phyloP scores from a whole-genome alignment of 768 basidiomycete genomes.

The Amanita polypyramis region DNA sequence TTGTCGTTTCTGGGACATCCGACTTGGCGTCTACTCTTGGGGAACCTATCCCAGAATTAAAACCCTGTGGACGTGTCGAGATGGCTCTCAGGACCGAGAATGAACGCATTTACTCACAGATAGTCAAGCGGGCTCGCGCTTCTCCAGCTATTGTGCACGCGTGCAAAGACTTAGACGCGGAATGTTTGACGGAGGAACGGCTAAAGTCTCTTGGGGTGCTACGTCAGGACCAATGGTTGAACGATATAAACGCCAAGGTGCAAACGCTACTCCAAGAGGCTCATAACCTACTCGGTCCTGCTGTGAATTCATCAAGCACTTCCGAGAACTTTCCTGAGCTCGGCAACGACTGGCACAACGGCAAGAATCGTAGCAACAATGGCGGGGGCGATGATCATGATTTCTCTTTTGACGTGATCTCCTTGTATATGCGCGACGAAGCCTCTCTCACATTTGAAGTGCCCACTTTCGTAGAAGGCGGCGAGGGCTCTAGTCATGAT shows the following conservation, averaged over 20 bases:
- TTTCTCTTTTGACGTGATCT: not conserved
- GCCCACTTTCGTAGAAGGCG: not conserved
- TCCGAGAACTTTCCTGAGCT: not conserved
- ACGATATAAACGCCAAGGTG: slow-evolving; percentile 4
- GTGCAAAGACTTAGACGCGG: not conserved
- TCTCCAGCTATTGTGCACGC: not conserved
- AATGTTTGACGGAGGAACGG: not conserved
- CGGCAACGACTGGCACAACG: not conserved
- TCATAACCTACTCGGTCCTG: not conserved
- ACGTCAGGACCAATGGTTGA: not conserved
- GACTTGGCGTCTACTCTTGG: not conserved
- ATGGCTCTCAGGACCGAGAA: not conserved
- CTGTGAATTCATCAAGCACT: not conserved
- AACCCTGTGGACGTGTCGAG: not conserved
- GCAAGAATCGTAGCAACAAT: not conserved
- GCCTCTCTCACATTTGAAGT: not conserved
- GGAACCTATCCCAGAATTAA: not conserved
- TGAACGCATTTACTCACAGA: not conserved
- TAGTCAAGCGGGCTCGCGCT: not conserved
- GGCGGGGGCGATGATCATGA: not conserved
- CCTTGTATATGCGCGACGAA: not conserved
- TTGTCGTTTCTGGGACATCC: not conserved
- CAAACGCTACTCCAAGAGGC: slow-evolving; percentile 4
- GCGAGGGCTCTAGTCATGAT: not conserved
- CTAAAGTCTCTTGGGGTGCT: not conserved